Percentiles rank a stretch among this genome's conserved stretches.
Evolutionary conservation across 2,329 filamentous ascomycete species (phyloP).

Genomic region (Metarhizium robertsii): DNA sequence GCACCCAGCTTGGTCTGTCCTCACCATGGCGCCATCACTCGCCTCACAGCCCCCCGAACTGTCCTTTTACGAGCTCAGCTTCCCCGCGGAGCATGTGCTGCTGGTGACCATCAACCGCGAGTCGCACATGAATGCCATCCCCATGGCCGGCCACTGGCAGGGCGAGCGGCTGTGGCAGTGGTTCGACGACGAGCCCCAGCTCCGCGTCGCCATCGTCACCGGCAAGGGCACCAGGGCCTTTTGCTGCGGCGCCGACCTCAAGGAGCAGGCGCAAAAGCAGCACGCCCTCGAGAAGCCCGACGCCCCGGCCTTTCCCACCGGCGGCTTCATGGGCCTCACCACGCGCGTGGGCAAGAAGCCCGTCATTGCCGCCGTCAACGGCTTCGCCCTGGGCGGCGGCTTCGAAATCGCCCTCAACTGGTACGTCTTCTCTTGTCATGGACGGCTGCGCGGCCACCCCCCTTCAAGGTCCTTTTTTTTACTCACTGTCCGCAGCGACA

Average conservation of each 20-base stretch:
- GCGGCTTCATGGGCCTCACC: constrained; percentile 40
- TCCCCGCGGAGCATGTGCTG: constrained; percentile 36
- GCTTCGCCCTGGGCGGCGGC: constrained; percentile 45
- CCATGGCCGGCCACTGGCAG: constrained; percentile 35
- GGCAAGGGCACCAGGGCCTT: constrained; percentile 43
- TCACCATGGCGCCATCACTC: constrained; percentile 7
- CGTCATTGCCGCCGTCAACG: constrained; percentile 50
- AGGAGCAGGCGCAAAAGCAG: constrained; percentile 29
- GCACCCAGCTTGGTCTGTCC: too few relatives aligned
- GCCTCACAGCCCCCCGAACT: constrained; percentile 8
- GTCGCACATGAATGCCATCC: constrained; percentile 35
- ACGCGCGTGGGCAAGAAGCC: constrained; percentile 50
- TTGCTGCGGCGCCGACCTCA: constrained; percentile 45
- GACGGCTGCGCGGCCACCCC: too few relatives aligned
- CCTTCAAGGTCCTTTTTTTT: not conserved
- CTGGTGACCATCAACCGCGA: constrained; percentile 45
- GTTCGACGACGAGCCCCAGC: constrained; percentile 40
- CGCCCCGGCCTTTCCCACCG: constrained; percentile 20
- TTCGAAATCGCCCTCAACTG: constrained; percentile 48
- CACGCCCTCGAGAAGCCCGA: constrained; percentile 11
- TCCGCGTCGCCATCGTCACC: constrained; percentile 39
- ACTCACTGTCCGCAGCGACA: constrained; percentile 26
- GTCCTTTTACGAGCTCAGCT: constrained; percentile 24
- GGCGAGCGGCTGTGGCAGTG: constrained; percentile 39
- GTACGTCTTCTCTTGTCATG: constrained; percentile 21